These are phyloP conservation scores for Apophysomyces ossiformis DNA, from an alignment of 371 early-diverging fungal genomes.

Conservation along the genomic window DNA sequence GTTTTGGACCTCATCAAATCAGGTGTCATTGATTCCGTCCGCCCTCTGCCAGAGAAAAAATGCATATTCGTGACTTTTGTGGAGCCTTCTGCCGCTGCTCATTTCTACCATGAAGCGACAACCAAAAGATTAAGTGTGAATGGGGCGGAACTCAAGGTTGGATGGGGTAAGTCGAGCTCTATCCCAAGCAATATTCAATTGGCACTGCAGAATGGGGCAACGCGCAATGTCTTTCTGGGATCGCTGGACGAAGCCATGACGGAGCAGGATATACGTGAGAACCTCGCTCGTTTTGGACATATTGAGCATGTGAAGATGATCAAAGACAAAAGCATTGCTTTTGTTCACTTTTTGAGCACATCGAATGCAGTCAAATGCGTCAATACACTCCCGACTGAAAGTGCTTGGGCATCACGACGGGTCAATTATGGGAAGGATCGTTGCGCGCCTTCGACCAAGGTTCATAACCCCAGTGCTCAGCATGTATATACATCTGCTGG, in stretches of 20 bases:
- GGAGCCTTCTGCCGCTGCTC: slow-evolving; percentile 66
- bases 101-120: slow-evolving; percentile 59
- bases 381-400: slow-evolving; percentile 53
- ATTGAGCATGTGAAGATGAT: slow-evolving; percentile 77
- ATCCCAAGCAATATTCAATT: slow-evolving; percentile 54
- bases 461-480: not conserved
- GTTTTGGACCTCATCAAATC: slow-evolving; percentile 76
- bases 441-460: slow-evolving; percentile 49
- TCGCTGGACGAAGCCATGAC: slow-evolving; percentile 62
- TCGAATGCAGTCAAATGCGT: slow-evolving; percentile 77
- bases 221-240: slow-evolving; percentile 81
- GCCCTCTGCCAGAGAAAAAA: slow-evolving; percentile 77
- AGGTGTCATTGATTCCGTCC: slow-evolving; percentile 76
- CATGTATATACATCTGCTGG: not conserved
- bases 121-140: slow-evolving; percentile 42
- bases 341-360: slow-evolving; percentile 80
- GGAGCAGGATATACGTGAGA: slow-evolving; percentile 55
- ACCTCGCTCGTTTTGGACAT: slow-evolving; percentile 68
- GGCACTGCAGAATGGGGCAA: slow-evolving; percentile 71
- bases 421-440: slow-evolving; percentile 84
- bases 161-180: slow-evolving; percentile 78
- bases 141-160: slow-evolving; percentile 68
- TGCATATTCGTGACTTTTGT: slow-evolving; percentile 85
- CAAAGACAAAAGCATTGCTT: slow-evolving; percentile 75
- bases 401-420: slow-evolving; percentile 58